Conservation (phyloP, 1,284 basidiomycete genomes). For the Tilletiaria anomala region DNA sequence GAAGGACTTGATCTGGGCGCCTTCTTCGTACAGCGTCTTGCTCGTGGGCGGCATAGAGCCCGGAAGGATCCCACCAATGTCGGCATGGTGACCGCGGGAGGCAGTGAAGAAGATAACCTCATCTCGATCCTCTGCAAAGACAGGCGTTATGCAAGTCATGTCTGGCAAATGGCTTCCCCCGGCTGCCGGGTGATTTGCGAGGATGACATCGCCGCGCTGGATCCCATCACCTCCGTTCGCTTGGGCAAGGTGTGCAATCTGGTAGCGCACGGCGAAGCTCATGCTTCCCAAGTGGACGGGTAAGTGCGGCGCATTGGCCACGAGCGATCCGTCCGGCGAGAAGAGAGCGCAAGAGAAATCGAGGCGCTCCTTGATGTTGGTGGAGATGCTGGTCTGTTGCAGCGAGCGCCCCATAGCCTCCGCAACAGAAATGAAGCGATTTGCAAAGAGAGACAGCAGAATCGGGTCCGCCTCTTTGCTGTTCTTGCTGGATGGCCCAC, state of each 20-base stretch:
- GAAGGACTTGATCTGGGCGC: conserved; percentile 79
- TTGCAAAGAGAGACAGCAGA: conserved; percentile 71
- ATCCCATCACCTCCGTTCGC: conserved; percentile 26
- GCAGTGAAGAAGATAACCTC: conserved; percentile 85
- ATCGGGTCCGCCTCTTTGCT: conserved; percentile 70
- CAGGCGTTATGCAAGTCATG: conserved; percentile 77
- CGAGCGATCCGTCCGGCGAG: conserved; percentile 72
- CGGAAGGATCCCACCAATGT: conserved; percentile 56
- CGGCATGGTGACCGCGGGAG: conserved; percentile 63
- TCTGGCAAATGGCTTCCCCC: conserved; percentile 56
- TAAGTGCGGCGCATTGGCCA: conserved; percentile 72
- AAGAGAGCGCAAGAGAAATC: conserved; percentile 80
- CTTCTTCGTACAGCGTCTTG: conserved; percentile 80
- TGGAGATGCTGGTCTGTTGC: conserved; percentile 72
- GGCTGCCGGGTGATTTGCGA: conserved; percentile 76
- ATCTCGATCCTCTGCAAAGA: conserved; percentile 49
- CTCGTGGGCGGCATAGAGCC: conserved; percentile 83
- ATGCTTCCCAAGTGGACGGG: conserved; percentile 50
- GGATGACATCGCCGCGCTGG: conserved; percentile 73
- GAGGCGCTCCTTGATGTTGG: conserved; percentile 76
- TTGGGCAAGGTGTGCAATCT: conserved; percentile 55
- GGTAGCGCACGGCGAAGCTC: conserved; percentile 68
- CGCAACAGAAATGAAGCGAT: conserved; percentile 80
- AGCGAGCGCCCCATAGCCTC: conserved; percentile 82
- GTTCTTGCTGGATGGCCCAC: no score